Evolutionary conservation across 2,329 filamentous ascomycete species (phyloP).

Genomic region (Chalaropsis thielavioides): DNA sequence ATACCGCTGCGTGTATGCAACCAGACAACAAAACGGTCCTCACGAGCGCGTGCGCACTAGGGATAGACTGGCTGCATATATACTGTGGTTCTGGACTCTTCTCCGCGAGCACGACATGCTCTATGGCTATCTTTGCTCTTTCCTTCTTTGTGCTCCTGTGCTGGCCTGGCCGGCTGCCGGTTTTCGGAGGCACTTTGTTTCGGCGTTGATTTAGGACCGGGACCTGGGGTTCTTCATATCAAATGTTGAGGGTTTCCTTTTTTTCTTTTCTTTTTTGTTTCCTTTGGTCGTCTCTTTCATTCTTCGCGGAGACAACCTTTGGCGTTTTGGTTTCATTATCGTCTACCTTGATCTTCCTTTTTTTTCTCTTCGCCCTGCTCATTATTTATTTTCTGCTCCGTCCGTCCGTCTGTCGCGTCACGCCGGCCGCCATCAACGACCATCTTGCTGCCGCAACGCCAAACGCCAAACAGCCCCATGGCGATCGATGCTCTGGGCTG

Average conservation of each 20-base stretch:
- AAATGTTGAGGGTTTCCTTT: background rate
- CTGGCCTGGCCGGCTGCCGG: background rate
- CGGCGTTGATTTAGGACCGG: background rate
- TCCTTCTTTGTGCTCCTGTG: background rate
- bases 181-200: slow-evolving; percentile 4
- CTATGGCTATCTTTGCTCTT: slow-evolving; percentile 3
- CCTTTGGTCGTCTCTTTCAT: background rate
- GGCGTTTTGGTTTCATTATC: background rate
- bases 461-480: too few relatives aligned
- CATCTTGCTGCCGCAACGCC: background rate
- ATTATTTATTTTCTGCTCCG: background rate
- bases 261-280: background rate
- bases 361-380: background rate
- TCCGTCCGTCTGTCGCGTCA: background rate
- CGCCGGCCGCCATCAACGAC: background rate
- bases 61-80: slow-evolving; percentile 5
- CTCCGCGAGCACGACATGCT: background rate
- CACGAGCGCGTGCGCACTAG: background rate
- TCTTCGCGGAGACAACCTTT: background rate
- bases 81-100: slow-evolving; percentile 1
- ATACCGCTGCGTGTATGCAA: slow-evolving; percentile 7
- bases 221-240: background rate
- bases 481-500: background rate
- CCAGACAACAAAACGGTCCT: background rate
- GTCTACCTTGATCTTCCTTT: background rate